These are phyloP conservation scores for Torrubiella hemipterigena DNA, from an alignment of 2,329 filamentous ascomycete genomes.

Conservation along the genomic window DNA sequence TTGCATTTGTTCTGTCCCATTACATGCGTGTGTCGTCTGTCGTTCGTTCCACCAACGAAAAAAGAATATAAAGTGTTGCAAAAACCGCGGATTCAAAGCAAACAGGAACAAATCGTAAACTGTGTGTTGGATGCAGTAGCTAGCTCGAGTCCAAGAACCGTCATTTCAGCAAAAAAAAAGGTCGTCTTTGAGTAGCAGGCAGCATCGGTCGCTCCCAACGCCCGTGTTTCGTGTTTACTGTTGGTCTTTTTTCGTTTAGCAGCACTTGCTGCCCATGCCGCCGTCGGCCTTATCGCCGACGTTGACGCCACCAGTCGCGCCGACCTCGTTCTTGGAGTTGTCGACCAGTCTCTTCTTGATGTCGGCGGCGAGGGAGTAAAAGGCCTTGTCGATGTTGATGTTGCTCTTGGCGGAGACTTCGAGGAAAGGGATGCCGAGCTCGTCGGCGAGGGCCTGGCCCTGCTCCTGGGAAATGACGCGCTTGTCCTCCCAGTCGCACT, in stretches of 20 bases:
- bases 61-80: no score
- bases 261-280: conserved; percentile 58
- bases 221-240: background rate
- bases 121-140: no score
- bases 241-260: conserved; percentile 34
- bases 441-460: conserved; percentile 85
- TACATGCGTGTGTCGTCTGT: no score
- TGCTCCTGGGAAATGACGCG: conserved; percentile 85
- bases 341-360: conserved; percentile 99
- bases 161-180: no score
- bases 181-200: conserved; percentile 3
- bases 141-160: no score
- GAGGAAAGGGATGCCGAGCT: conserved; percentile 94
- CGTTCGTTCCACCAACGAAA: no score
- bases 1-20: no score
- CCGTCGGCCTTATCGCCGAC: conserved; percentile 51
- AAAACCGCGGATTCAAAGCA: no score
- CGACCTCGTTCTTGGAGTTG: conserved; percentile 65
- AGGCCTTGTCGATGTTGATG: conserved; percentile 99
- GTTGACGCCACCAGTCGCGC: conserved; percentile 48
- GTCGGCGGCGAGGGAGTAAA: conserved; percentile 86
- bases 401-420: conserved; percentile 98
- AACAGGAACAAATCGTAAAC: no score
- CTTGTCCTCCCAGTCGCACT: conserved; percentile 99
- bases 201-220: background rate